A percentile compares a stretch with the other conserved stretches of the same genome.
Conservation (phyloP, 2,329 filamentous ascomycete genomes). For the Aspergillus felis region DNA sequence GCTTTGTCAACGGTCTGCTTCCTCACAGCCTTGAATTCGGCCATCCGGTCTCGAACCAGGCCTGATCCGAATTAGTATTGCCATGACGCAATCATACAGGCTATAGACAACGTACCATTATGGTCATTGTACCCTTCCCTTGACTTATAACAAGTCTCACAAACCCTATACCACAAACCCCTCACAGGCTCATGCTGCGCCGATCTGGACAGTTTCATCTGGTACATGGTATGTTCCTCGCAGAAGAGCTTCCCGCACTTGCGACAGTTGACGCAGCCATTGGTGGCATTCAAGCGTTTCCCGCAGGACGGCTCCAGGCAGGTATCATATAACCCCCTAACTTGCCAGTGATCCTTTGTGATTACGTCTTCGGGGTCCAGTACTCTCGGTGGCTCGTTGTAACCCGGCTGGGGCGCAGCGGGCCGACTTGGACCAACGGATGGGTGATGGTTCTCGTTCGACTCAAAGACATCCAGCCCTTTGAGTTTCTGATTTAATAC, state of each 20-base stretch:
- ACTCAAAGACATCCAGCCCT: slow-evolving; percentile 88
- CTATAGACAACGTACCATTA: slow-evolving; percentile 43
- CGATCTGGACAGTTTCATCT: slow-evolving; percentile 92
- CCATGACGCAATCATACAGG: not conserved
- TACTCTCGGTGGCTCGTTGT: slow-evolving; percentile 36
- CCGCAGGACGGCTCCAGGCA: slow-evolving; percentile 88
- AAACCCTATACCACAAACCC: slow-evolving; percentile 90
- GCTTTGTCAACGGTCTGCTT: slow-evolving; percentile 77
- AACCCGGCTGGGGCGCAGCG: slow-evolving; percentile 19
- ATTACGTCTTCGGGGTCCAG: slow-evolving; percentile 86
- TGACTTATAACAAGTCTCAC: slow-evolving; percentile 98
- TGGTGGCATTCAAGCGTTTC: slow-evolving; percentile 71
- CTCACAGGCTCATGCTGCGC: slow-evolving; percentile 85
- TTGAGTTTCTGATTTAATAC: slow-evolving; percentile 91
- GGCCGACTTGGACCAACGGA: slow-evolving; percentile 35
- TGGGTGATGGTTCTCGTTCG: slow-evolving; percentile 65
- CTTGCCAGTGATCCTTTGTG: slow-evolving; percentile 84
- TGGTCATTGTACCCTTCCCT: slow-evolving; percentile 94
- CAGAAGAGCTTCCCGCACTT: slow-evolving; percentile 93
- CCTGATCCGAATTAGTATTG: slow-evolving; percentile 39
- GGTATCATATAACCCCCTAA: slow-evolving; percentile 65
- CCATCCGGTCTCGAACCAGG: slow-evolving; percentile 65
- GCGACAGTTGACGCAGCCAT: slow-evolving; percentile 85
- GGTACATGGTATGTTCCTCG: slow-evolving; percentile 98
- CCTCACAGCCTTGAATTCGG: slow-evolving; percentile 66